Base-by-base conservation (phyloP, 1,139 yeast species). In the Fermentozyma sake region DNA sequence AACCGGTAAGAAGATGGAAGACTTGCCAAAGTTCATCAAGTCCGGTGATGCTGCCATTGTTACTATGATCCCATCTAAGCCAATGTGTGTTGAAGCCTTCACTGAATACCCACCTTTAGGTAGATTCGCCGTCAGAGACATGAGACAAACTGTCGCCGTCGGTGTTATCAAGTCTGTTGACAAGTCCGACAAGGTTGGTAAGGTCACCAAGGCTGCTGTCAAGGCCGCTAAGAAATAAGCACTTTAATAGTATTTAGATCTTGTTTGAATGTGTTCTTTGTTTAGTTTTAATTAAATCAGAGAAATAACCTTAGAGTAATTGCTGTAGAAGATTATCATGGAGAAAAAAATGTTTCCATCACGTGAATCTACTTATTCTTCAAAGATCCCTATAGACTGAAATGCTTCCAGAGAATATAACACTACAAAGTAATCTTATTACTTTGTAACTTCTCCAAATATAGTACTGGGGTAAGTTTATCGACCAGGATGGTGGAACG, bases 101-200 rank as follows among this genome's bases (percentile, higher is more conserved):
- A 75, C 91, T 60, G 91, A 84, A 69, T 85, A 84, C 89, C 95
- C 95, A 72, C 95, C 95, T 66, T 83, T 86, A 66, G 96, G 96
- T 68, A 86, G 96, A 80, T 87, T 86, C 77, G 96, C 96, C 63
- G 96, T 86, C 79, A 89, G 96, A 82, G 96, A 87, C 73, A 87
- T 87, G 96, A 84, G 96, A 81, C 95, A 86, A 74, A 87, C 96
- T 55, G 96, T 89, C 58, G 96, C 96, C 64, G 96, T 87, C 67
- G 96, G 96, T 86, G 96, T 89, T 67, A 85, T 89, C 91, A 89
- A 89, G 84, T 72, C 91, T 54, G 96, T 89, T 59, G 95, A 78
- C 64, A 89, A 89, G 84, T 62, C 91, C 50, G 91, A 81, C 74
- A 78, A 76, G 72, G 84, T 85, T 61, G 95, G 94, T 76, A 89